These are phyloP conservation scores for Saccharomycopsis sp. DNA, from an alignment of 805 yeast genomes.

Conservation along the genomic window DNA sequence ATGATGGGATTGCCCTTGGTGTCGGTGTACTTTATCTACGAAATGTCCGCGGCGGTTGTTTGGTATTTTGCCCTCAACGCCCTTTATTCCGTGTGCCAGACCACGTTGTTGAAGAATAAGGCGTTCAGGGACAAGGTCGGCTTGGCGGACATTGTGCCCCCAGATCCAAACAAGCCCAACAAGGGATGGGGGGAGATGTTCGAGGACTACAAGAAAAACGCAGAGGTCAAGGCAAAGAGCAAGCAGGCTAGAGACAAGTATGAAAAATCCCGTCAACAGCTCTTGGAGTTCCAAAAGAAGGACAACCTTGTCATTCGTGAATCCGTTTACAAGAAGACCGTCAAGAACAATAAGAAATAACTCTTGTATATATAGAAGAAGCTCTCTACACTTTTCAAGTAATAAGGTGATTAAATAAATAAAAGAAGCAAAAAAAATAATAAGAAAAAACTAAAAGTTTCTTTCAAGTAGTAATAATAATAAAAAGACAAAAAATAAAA, in stretches of 20 bases:
- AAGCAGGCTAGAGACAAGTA: slow-evolving; percentile 8
- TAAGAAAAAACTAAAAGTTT: background rate
- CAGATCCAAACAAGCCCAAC: slow-evolving; percentile 27
- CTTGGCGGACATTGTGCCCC: slow-evolving; percentile 52
- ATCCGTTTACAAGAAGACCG: slow-evolving; percentile 12
- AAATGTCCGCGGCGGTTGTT: slow-evolving; percentile 76
- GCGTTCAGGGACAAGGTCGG: slow-evolving; percentile 48
- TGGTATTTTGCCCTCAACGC: slow-evolving; percentile 82
- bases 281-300: no score
- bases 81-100: slow-evolving; percentile 62
- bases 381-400: no score
- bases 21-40: slow-evolving; percentile 84
- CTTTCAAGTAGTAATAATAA: no score
- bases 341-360: no score
- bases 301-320: slow-evolving; percentile 8
- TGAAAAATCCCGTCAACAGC: background rate
- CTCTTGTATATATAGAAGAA: no score
- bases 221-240: slow-evolving; percentile 23
- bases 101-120: slow-evolving; percentile 51
- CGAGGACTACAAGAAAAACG: slow-evolving; percentile 32
- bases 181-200: slow-evolving; percentile 33
- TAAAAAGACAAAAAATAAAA: background rate
- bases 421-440: background rate
- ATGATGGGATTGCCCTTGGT: slow-evolving; percentile 68
- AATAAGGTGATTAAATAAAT: background rate